These are phyloP conservation scores for Kurtzmaniella cleridarum DNA, from an alignment of 805 yeast species.

Conservation along the genomic window DNA sequence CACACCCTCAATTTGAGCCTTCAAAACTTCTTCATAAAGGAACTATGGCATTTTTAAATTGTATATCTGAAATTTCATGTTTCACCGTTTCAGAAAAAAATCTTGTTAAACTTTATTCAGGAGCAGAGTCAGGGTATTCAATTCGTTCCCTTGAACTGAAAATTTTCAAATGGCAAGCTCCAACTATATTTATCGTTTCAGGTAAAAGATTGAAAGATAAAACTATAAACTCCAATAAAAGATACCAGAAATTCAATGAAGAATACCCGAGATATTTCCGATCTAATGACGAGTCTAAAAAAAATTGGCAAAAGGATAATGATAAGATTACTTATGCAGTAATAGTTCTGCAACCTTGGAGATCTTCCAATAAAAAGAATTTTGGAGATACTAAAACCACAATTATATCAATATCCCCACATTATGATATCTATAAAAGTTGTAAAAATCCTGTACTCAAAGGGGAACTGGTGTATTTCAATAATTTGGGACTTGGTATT, in stretches of 20 bases:
- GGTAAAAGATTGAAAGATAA: slow-evolving; percentile 50
- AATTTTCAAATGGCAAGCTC: slow-evolving; percentile 87
- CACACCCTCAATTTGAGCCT: slow-evolving; percentile 11
- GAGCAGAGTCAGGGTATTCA: slow-evolving; percentile 77
- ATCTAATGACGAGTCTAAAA: slow-evolving; percentile 16
- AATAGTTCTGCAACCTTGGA: slow-evolving; percentile 71
- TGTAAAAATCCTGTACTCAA: slow-evolving; percentile 25
- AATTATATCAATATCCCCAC: slow-evolving; percentile 67
- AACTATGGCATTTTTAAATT: slow-evolving; percentile 33
- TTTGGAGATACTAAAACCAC: slow-evolving; percentile 60
- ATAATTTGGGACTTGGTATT: slow-evolving; percentile 69
- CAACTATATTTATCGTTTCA: slow-evolving; percentile 63
- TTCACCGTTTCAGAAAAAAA: slow-evolving; percentile 39
- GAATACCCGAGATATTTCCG: slow-evolving; percentile 39
- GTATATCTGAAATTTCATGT: slow-evolving; percentile 18
- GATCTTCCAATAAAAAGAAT: slow-evolving; percentile 56
- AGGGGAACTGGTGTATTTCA: slow-evolving; percentile 53
- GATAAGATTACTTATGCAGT: slow-evolving; percentile 58
- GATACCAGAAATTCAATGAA: slow-evolving; percentile 48
- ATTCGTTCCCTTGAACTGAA: slow-evolving; percentile 81
- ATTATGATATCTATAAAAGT: slow-evolving; percentile 45
- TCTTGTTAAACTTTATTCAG: slow-evolving; percentile 60
- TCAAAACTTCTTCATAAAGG: slow-evolving; percentile 39
- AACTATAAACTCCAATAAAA: slow-evolving; percentile 31
- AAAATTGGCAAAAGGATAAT: slow-evolving; percentile 32